Percentiles rank a stretch among this genome's conserved stretches.
Conservation (phyloP, 441 rosid genomes). For the Aleurites moluccanus region DNA sequence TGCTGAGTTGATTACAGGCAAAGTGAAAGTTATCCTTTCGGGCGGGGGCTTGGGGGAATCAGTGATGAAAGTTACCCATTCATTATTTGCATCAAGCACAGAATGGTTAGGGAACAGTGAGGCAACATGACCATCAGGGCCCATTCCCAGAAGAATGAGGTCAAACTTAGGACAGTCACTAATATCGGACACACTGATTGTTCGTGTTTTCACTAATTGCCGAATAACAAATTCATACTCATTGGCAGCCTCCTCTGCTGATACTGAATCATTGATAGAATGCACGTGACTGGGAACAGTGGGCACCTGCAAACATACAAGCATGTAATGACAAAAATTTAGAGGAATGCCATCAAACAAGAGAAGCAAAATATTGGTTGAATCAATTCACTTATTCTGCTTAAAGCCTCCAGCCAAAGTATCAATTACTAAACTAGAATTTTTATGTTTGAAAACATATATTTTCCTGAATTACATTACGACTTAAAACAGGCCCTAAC, state of each 20-base stretch:
- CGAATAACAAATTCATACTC: conserved; percentile 74
- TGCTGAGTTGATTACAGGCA: conserved; percentile 91
- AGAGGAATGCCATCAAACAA: neutral
- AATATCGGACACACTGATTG: conserved; percentile 59
- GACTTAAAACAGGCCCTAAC: neutral
- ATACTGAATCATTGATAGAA: conserved; percentile 73
- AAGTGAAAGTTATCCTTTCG: conserved; percentile 88
- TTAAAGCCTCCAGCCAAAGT: neutral
- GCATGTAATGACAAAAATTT: conserved; percentile 18
- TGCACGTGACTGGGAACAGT: conserved; percentile 73
- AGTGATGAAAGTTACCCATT: conserved; percentile 79
- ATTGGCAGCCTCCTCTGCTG: conserved; percentile 85
- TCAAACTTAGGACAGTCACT: conserved; percentile 93
- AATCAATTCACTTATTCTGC: neutral
- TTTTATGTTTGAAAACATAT: neutral
- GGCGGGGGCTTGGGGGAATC: conserved; percentile 86
- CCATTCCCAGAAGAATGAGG: conserved; percentile 89
- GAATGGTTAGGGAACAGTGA: conserved; percentile 81
- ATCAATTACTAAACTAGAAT: neutral
- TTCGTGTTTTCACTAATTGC: conserved; percentile 67
- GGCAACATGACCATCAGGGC: conserved; percentile 87
- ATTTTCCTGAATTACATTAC: neutral
- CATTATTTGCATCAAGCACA: conserved; percentile 52
- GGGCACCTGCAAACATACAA: conserved; percentile 58
- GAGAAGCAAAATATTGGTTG: neutral